phyloP scores from a whole-genome alignment of 208 protist species.

The Tritrichomonas musculus region DNA sequence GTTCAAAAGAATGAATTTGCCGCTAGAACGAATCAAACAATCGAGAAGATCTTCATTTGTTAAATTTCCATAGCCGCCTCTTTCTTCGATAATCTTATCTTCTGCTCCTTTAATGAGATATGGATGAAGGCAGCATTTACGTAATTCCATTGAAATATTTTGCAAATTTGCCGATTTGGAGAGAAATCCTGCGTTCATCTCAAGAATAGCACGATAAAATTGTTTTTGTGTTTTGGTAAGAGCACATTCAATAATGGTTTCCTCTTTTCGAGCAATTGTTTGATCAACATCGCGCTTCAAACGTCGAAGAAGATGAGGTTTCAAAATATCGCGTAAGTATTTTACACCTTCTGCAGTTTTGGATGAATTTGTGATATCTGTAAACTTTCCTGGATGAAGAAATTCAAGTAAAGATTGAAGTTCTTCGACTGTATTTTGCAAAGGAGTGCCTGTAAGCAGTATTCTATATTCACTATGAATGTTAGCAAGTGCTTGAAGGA shows the following conservation, averaged over 20 bases:
- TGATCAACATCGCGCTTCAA: constrained; percentile 88
- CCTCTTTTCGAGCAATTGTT: constrained; percentile 66
- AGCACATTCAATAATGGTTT: constrained; percentile 59
- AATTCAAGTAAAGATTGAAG: constrained; percentile 60
- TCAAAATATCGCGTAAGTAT: constrained; percentile 41
- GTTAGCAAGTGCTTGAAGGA: not conserved
- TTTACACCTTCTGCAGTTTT: not conserved
- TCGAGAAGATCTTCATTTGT: not conserved
- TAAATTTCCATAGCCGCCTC: not conserved
- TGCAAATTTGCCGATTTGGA: not conserved
- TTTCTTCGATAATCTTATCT: not conserved
- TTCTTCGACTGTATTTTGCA: constrained; percentile 93
- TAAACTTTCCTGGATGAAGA: constrained; percentile 52
- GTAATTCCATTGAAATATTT: constrained; percentile 65
- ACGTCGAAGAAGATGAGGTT: constrained; percentile 69
- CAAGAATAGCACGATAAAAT: constrained; percentile 61
- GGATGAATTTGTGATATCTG: not conserved
- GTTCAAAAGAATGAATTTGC: constrained; percentile 58
- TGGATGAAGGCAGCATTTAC: constrained; percentile 77
- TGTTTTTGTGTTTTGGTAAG: constrained; percentile 60
- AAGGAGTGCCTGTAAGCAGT: constrained; percentile 81
- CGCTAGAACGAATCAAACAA: constrained; percentile 66
- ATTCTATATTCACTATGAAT: constrained; percentile 45
- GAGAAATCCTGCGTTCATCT: constrained; percentile 41
- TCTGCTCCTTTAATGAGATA: constrained; percentile 45